Percentiles rank a stretch among this genome's conserved stretches.
Conservation (phyloP, 140 eudicot genomes). For the Stevia rebaudiana region DNA sequence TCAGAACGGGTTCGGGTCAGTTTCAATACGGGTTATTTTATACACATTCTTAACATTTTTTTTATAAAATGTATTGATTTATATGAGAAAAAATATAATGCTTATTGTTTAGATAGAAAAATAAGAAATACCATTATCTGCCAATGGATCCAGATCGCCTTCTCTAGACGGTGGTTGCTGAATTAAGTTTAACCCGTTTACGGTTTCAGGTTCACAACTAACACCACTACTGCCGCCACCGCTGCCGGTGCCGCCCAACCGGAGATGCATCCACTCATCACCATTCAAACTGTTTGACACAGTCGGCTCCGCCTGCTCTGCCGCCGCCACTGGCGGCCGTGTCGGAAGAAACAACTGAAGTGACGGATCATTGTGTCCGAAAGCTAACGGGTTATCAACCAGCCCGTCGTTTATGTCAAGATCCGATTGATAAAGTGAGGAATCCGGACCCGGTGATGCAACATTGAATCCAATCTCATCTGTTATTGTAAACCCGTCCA, state of each 20-base stretch:
- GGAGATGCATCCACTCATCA: constrained; percentile 91
- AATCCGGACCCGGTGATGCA: constrained; percentile 38
- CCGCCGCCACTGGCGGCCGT: constrained; percentile 43
- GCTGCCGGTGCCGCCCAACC: constrained; percentile 55
- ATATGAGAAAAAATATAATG: too few species aligned
- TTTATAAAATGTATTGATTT: too few species aligned
- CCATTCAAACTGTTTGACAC: constrained; percentile 43
- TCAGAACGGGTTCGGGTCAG: too few species aligned
- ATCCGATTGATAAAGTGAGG: constrained; percentile 39
- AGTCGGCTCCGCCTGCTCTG: constrained; percentile 41
- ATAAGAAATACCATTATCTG: constrained; percentile 30
- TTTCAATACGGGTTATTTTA: too few species aligned
- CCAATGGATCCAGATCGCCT: constrained; percentile 40
- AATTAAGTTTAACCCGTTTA: constrained; percentile 35
- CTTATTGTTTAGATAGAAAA: too few species aligned
- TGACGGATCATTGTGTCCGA: constrained; percentile 75
- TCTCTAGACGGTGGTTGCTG: constrained; percentile 39
- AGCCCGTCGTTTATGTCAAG: constrained; percentile 48
- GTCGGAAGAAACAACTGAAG: constrained; percentile 90
- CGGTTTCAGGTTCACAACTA: constrained; percentile 35
- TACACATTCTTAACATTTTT: too few species aligned
- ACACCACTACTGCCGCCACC: constrained; percentile 36
- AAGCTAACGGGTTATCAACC: constrained; percentile 74
- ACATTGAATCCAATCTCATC: constrained; percentile 55
- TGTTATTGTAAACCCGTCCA: constrained; percentile 50